Evolutionary conservation across 768 basidiomycete genomes (phyloP).

Genomic region (Phanerodontia chrysosporium): DNA sequence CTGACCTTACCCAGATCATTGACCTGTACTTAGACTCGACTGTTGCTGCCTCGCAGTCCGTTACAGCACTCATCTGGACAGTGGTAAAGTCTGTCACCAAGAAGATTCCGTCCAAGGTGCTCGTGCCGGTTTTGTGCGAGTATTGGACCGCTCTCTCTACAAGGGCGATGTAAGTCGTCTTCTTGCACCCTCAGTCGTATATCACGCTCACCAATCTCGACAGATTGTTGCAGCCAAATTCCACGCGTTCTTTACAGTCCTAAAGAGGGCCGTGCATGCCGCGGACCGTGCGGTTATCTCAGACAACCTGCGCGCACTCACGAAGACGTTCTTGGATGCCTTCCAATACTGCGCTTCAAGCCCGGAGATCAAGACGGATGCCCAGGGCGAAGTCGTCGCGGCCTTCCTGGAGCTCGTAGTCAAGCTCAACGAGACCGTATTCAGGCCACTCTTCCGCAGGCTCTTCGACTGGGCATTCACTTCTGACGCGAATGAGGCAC

Average conservation of each 20-base stretch:
- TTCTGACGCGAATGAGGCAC: conserved; percentile 31
- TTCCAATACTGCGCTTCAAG: conserved; percentile 50
- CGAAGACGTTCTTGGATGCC: conserved; percentile 75
- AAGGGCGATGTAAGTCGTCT: conserved; percentile 33
- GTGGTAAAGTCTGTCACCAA: conserved; percentile 68
- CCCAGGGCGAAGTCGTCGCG: conserved; percentile 49
- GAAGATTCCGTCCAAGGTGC: conserved; percentile 57
- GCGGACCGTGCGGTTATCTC: conserved; percentile 61
- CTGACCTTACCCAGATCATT: conserved; percentile 54
- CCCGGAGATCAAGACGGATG: conserved; percentile 32
- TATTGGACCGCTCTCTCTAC: conserved; percentile 45
- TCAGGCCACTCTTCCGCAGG: conserved; percentile 87
- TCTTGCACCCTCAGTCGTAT: no score
- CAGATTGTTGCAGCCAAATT: conserved; percentile 11
- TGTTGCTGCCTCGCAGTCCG: conserved; percentile 25
- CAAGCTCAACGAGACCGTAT: conserved; percentile 88
- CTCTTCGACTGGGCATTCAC: conserved; percentile 92
- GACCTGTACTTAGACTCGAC: conserved; percentile 49
- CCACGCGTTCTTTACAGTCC: conserved; percentile 60
- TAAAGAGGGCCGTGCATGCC: conserved; percentile 61
- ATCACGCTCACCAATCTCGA: no score
- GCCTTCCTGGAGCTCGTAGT: conserved; percentile 88
- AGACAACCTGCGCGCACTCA: conserved; percentile 61
- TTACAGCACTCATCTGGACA: conserved; percentile 29
- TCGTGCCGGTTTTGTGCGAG: conserved; percentile 61